phyloP scores from a whole-genome alignment of 1,284 basidiomycete genomes.

The Ceratobasidium sp. region DNA sequence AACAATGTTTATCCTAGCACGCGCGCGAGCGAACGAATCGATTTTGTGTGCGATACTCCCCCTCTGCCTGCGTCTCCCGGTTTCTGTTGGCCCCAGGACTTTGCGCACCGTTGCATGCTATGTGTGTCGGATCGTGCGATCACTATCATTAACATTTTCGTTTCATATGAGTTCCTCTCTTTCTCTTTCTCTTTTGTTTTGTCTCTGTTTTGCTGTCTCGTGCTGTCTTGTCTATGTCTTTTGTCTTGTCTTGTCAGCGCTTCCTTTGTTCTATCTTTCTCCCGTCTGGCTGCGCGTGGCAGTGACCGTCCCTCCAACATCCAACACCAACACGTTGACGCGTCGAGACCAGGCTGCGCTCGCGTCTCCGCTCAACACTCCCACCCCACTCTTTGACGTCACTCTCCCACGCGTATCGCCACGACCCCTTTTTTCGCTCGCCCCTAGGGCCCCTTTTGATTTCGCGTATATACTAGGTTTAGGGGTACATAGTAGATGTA shows the following conservation, averaged over 20 bases:
- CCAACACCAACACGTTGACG: too few species aligned
- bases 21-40: too few species aligned
- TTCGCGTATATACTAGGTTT: neutral
- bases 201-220: neutral
- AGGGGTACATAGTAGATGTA: slow-evolving; percentile 28
- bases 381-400: neutral
- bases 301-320: too few species aligned
- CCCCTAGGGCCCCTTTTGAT: too few species aligned
- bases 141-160: slow-evolving; percentile 16
- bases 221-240: neutral
- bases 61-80: too few species aligned
- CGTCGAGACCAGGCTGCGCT: slow-evolving; percentile 8
- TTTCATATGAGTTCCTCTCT: neutral
- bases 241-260: neutral
- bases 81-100: neutral
- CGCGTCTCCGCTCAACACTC: slow-evolving; percentile 1
- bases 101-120: neutral
- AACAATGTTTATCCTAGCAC: too few species aligned
- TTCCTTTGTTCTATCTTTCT: too few species aligned
- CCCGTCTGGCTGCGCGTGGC: too few species aligned
- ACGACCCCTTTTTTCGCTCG: too few species aligned
- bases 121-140: slow-evolving; percentile 4
- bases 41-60: too few species aligned
- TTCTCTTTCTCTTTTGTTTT: neutral
- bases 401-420: too few species aligned